phyloP scores from a whole-genome alignment of 139 green algal species.

The Nannochloris sp. region DNA sequence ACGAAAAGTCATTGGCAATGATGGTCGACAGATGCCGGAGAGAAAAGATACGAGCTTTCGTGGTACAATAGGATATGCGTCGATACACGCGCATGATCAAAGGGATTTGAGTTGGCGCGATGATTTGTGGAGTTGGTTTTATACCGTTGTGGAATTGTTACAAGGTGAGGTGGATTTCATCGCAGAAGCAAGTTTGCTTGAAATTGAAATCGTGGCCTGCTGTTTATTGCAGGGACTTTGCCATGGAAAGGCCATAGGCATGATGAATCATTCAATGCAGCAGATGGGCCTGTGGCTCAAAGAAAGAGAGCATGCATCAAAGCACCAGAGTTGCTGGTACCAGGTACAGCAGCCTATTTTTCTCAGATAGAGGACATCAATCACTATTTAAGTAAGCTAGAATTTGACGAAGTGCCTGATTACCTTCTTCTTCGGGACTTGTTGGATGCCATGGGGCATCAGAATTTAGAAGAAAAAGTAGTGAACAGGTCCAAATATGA shows the following conservation, averaged over 20 bases:
- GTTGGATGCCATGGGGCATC: not conserved
- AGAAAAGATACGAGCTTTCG: constrained; percentile 56
- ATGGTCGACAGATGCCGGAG: constrained; percentile 34
- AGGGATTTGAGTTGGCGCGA: constrained; percentile 64
- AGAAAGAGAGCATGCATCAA: constrained; percentile 20
- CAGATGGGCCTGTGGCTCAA: constrained; percentile 2
- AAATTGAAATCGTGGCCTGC: too few relatives aligned
- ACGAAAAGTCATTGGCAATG: constrained; percentile 31
- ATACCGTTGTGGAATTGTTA: constrained; percentile 73
- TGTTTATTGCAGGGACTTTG: too few relatives aligned
- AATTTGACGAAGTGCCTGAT: constrained; percentile 13
- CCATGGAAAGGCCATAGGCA: too few relatives aligned
- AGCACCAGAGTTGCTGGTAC: constrained; percentile 13
- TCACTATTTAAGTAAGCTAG: constrained; percentile 12
- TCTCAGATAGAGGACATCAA: constrained; percentile 11
- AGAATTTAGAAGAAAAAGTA: not conserved
- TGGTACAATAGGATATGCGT: constrained; percentile 72
- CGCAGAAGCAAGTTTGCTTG: too few relatives aligned
- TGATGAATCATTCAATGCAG: not conserved
- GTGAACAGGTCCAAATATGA: not conserved
- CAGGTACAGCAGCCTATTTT: constrained; percentile 4
- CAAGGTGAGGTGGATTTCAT: constrained; percentile 11
- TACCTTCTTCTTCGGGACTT: constrained; percentile 4
- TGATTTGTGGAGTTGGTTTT: constrained; percentile 86
- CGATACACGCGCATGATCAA: constrained; percentile 45